These are phyloP conservation scores for Coriaria nepalensis DNA, from an alignment of 306 rosid genomes.

Conservation along the genomic window DNA sequence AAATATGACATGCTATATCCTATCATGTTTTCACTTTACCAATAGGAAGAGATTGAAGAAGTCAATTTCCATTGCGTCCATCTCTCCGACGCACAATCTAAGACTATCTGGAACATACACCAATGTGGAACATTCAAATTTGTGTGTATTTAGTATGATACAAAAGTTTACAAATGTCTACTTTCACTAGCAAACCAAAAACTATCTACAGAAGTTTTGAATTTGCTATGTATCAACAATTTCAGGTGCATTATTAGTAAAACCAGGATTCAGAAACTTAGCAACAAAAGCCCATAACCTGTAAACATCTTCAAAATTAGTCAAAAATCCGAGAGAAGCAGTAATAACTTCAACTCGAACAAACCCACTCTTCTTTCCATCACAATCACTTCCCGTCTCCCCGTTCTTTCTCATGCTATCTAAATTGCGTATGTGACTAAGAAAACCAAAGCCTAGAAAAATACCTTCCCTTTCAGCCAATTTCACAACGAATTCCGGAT, in stretches of 20 bases:
- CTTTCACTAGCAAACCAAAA: no score
- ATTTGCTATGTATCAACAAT: no score
- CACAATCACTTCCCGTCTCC: conserved; percentile 67
- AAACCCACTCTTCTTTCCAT: conserved; percentile 43
- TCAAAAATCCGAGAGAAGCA: conserved; percentile 72
- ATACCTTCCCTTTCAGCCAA: conserved; percentile 87
- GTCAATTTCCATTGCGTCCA: no score
- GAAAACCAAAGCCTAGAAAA: conserved; percentile 77
- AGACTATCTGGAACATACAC: no score
- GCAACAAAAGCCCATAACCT: conserved; percentile 89
- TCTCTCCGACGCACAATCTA: no score
- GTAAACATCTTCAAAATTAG: conserved; percentile 88
- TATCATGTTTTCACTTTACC: no score
- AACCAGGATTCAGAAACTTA: conserved; percentile 66
- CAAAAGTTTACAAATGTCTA: no score
- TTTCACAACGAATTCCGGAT: conserved; percentile 83
- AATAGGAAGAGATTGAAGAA: no score
- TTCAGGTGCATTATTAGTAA: conserved; percentile 46
- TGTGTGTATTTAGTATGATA: no score
- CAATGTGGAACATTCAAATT: no score
- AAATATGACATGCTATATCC: no score
- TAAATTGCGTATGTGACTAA: conserved; percentile 60
- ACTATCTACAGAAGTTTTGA: no score
- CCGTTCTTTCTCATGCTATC: conserved; percentile 50
- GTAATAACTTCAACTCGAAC: conserved; percentile 81